These are phyloP conservation scores for Fraxinus latifolia DNA, from an alignment of 305 asterid genomes.

Conservation along the genomic window DNA sequence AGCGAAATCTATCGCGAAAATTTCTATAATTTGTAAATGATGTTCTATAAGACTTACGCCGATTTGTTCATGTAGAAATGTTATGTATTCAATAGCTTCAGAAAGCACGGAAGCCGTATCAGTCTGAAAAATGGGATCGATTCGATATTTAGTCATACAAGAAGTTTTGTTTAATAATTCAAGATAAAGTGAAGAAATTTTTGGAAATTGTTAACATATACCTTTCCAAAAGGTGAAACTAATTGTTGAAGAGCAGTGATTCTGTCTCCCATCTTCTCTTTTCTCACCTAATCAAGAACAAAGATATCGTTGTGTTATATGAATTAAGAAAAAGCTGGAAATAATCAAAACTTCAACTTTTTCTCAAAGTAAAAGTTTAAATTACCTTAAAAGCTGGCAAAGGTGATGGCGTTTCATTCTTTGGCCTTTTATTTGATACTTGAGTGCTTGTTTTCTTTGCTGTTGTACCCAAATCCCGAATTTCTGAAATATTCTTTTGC, in stretches of 20 bases:
- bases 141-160: neutral
- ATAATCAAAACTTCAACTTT: neutral
- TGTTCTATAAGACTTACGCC: constrained; percentile 49
- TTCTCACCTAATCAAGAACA: constrained; percentile 67
- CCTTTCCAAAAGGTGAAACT: constrained; percentile 99
- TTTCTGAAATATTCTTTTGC: constrained; percentile 44
- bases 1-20: neutral
- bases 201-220: constrained; percentile 21
- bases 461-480: constrained; percentile 34
- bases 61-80: constrained; percentile 86
- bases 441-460: constrained; percentile 49
- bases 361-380: neutral
- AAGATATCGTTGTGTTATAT: constrained; percentile 13
- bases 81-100: constrained; percentile 87
- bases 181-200: constrained; percentile 26
- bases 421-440: constrained; percentile 57
- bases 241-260: constrained; percentile 99
- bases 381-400: constrained; percentile 84
- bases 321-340: constrained; percentile 17
- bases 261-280: constrained; percentile 99
- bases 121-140: constrained; percentile 46
- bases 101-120: constrained; percentile 97
- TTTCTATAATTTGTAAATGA: neutral
- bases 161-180: neutral
- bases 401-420: constrained; percentile 61